Base-by-base conservation (phyloP, 116 monocot genomes). In the Trichopus zeylanicus region DNA sequence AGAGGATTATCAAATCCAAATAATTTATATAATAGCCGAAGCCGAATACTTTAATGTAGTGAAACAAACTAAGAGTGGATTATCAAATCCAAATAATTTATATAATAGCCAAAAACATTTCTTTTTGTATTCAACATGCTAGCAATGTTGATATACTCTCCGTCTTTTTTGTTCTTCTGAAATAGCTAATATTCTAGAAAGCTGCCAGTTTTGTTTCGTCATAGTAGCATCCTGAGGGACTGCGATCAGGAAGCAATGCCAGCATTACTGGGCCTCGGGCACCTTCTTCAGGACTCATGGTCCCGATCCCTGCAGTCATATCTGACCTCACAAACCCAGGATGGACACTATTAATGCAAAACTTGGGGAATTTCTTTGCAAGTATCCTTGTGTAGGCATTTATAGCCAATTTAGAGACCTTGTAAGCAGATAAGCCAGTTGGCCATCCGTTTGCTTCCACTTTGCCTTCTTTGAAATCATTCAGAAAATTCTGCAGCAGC, bases 391-490 rank as follows among this genome's bases (percentile, higher is more conserved):
- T 28, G 2, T 26, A 26, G 1, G 53, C 53, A 53, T 53, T 53
- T 4, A 53, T 1, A 53, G 23, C 22, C 15, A 28, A 7, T 28
- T 53, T 53, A 1, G 53, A 53, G 1, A 53, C 12, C 5, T 4
- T 53, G 28, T 53, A 53, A 23, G 76, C 66, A 27, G 66, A 46
- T 29, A 33, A 8, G 1, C 4, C 21, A 20, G 70, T 61, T 55
- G 66, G 76, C 76, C 76, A 76, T 0, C 70, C 70, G 57, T 66
- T 32, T 26, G 31, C 46, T 13, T 15, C 56, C 22, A 71, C 18
- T 2, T 35, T 15, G 1, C 55, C 70, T n/a, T 56, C 55, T 48
- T 66, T 63, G 66, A 76, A 74, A 58, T 63, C 63, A 32, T 52
- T 35, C 28, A 63, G 51, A 53, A 52, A 63, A 2, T 22, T 22